Evolutionary conservation across 345 rosid species (phyloP).

Genomic region (Angophora floribunda): DNA sequence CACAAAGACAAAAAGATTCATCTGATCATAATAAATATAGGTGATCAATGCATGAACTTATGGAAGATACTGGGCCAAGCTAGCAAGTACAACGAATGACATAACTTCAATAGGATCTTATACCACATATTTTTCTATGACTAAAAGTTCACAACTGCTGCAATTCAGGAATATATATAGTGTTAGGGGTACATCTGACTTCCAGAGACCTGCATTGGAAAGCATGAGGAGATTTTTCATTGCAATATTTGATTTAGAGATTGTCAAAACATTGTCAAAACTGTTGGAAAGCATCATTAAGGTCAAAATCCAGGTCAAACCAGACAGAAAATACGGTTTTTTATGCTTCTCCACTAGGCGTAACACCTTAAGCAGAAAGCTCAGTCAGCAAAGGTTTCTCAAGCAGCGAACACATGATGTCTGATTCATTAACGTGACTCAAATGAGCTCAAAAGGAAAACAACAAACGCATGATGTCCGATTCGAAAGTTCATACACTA

Average conservation of each 20-base stretch:
- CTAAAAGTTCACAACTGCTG: constrained; percentile 83
- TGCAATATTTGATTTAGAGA: not conserved
- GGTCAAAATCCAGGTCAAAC: not conserved
- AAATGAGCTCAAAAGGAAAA: too few species aligned
- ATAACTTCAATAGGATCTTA: not conserved
- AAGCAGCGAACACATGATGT: too few species aligned
- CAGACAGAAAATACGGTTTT: not conserved
- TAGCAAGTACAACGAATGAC: not conserved
- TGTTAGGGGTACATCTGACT: constrained; percentile 68
- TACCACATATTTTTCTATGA: constrained; percentile 93
- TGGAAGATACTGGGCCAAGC: not conserved
- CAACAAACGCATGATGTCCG: too few species aligned
- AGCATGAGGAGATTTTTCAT: not conserved
- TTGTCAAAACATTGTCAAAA: too few species aligned
- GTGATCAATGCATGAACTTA: not conserved
- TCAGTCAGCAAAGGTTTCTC: too few species aligned
- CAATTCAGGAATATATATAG: constrained; percentile 74
- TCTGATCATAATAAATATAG: not conserved
- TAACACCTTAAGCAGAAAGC: too few species aligned
- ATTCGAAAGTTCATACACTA: too few species aligned
- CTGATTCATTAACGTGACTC: too few species aligned
- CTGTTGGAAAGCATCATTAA: not conserved
- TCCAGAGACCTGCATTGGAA: constrained; percentile 66
- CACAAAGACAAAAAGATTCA: not conserved
- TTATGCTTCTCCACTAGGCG: too few species aligned